Conservation (phyloP, 768 basidiomycete species). For the Russula griseocarnosa region DNA sequence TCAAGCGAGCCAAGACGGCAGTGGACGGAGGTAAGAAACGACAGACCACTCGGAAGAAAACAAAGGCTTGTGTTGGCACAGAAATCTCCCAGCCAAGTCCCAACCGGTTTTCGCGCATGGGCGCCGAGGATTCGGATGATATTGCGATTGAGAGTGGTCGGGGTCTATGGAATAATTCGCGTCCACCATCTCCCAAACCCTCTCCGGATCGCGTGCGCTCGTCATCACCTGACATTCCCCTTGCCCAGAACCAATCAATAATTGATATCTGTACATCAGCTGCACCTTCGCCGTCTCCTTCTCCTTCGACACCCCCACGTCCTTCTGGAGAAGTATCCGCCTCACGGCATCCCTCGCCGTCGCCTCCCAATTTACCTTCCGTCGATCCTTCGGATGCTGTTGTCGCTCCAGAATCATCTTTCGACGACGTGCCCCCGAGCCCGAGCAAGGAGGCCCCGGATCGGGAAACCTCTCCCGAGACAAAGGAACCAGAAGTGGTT, state of each 20-base stretch:
- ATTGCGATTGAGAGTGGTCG: conserved; percentile 49
- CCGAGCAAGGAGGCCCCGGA: background rate
- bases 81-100: conserved; percentile 31
- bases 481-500: background rate
- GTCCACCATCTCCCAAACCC: conserved; percentile 8
- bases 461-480: background rate
- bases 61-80: conserved; percentile 32
- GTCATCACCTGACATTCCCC: conserved; percentile 28
- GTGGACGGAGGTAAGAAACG: conserved; percentile 36
- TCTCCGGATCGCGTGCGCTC: conserved; percentile 16
- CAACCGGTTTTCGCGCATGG: conserved; percentile 45
- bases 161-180: conserved; percentile 33
- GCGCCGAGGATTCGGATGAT: conserved; percentile 52
- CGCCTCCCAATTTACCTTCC: conserved; percentile 4
- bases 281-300: conserved; percentile 20
- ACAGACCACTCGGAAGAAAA: conserved; percentile 22
- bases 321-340: background rate
- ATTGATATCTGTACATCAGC: conserved; percentile 27
- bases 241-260: conserved; percentile 21
- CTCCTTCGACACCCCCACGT: conserved; percentile 7
- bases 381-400: background rate
- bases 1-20: conserved; percentile 42
- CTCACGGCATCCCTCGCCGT: background rate
- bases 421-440: background rate
- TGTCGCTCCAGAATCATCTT: background rate